Evolutionary conservation across 371 early-diverging fungal genomes (phyloP).

Genomic region (Mucor lusitanicus): DNA sequence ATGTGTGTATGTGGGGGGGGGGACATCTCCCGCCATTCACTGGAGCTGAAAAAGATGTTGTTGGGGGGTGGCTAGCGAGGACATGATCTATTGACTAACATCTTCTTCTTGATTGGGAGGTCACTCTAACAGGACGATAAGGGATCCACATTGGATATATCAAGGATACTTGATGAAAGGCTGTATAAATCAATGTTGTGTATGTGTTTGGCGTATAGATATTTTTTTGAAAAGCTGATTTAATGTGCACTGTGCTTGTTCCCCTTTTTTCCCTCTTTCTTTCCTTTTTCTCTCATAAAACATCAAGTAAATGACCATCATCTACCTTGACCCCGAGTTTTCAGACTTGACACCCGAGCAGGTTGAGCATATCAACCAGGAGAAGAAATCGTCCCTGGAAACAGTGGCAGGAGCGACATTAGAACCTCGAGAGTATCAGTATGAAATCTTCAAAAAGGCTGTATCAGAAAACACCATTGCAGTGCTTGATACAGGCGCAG

Average conservation of each 20-base stretch:
- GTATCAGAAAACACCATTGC: conserved; percentile 72
- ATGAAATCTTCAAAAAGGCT: conserved; percentile 71
- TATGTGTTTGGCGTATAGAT: too few relatives aligned
- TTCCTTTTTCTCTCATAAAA: neutral
- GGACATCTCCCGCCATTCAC: neutral
- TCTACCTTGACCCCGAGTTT: conserved; percentile 3
- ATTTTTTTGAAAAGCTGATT: too few relatives aligned
- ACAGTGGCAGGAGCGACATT: neutral
- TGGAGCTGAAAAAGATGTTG: neutral
- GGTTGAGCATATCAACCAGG: neutral
- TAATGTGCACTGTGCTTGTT: neutral
- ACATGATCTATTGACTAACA: neutral
- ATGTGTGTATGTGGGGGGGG: neutral
- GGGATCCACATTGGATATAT: too few relatives aligned
- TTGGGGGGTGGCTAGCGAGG: neutral
- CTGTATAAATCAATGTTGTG: too few relatives aligned
- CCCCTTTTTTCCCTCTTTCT: neutral
- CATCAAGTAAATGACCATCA: neutral
- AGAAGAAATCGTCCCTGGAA: neutral
- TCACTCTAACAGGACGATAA: neutral
- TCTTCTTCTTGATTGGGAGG: neutral
- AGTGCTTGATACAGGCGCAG: conserved; percentile 88
- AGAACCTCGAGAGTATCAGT: conserved; percentile 72
- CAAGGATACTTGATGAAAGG: too few relatives aligned
- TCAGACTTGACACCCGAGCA: neutral